Evolutionary conservation across 306 rosid species (phyloP), one percentile per base, ranked within the genome.

Genomic region (Pyrus betulifolia): DNA sequence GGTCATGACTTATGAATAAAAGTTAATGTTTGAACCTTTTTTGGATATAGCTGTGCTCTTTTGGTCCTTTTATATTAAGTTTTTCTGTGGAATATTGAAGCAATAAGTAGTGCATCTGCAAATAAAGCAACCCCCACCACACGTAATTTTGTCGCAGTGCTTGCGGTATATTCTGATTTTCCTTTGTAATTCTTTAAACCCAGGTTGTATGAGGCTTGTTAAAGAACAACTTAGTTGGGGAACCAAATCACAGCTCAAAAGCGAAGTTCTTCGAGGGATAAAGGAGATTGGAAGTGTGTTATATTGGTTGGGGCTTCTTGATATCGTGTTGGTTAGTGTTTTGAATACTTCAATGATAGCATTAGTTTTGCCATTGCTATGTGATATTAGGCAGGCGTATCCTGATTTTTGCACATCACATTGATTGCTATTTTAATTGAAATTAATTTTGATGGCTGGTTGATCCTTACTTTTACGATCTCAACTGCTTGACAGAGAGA

Each of bases 251-350:
- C 97, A 92, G 85, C 87, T 95, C 69, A 95, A 92, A 87, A 78
- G 86, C 23, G 96, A 95, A 87, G 95, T 95, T 86, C 96, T 95
- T 71, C 89, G 87, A 69, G 96, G 93, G 75, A 92, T 95, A 71
- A 95, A 95, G 84, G 98, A 95, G 92, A 95, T 90, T 77, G 98
- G 98, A 88, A 95, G 98, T 81, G 93, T 92, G 70, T 76, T 92
- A 67, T 95, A 95, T 78, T 95, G 96, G 95, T 88, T 90, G 88
- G 97, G 98, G 70, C 93, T 95, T 77, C 92, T 95, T 79, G 98
- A 95, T 85, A 88, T 92, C 60, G 97, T 92, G 75, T 81, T 95
- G 98, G 98, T 95, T 67, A 71, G 97, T 90, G 79, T 73, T 71
- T 70, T 59, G 44, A 49, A 14, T 58, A 54, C 64, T 33, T 51